Evolutionary conservation across 2,329 filamentous ascomycete genomes (phyloP), one percentile per base, ranked within the genome.

Genomic region (Trichoderma asperellum): DNA sequence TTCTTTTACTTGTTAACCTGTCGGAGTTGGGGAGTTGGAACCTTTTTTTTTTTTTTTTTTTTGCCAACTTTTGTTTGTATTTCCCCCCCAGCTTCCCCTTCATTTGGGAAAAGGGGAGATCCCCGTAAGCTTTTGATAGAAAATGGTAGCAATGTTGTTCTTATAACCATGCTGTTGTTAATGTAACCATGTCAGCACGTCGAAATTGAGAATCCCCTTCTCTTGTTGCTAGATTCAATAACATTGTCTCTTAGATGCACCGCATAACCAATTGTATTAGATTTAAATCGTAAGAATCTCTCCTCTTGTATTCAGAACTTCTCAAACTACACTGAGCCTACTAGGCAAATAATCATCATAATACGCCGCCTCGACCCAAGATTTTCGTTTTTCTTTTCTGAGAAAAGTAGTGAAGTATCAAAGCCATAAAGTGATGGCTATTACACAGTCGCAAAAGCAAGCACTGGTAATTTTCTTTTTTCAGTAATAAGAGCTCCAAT

Each of bases 401-500:
- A 37, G 6, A 4, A 27, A 16, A n/a, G 2, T 0, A 16, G 11
- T 52, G 27, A 32, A 27, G 18, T 35, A 29, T 11, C 43, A 27
- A 56, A 34, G 58, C 32, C 35, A 65, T 6, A 62, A 62, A 62
- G 21, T 11, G 29, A 21, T 14, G 27, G 29, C 66, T 32, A 49
- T 56, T 63, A 35, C 66, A 40, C 27, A 56, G 29, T 34, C 37
- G 29, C 29, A 43, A 49, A 35, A 57, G 35, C 53, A 47, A 11
- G 47, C 47, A 21, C 21, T 49, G n/a, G 47, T 29, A 6, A 35
- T 37, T 67, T 67, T 58, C 58, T 57, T 65, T 49, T 67, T 59
- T 66, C 58, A n/a, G 47, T 67, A 32, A 59, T 67, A 67, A 40
- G 58, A 59, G 64, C 52, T 67, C 55, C 55, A 67, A 56, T 47